Evolutionary conservation across 768 basidiomycete species (phyloP).

Genomic region (Pulveroboletus sp.): DNA sequence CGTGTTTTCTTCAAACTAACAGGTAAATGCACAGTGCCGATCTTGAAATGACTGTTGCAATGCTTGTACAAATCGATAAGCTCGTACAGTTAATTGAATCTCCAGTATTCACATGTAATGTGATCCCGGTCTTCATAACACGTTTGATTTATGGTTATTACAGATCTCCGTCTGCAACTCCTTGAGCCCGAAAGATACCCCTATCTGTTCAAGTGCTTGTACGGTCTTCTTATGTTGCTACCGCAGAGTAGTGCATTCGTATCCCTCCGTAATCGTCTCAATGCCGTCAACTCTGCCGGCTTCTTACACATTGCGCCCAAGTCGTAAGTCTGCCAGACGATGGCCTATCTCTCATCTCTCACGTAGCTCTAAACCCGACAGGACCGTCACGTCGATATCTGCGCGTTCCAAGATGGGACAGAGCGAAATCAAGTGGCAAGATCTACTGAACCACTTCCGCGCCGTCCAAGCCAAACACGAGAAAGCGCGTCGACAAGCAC

Average conservation of each 20-base stretch:
- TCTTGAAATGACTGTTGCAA: slow-evolving; percentile 90
- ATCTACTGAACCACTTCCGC: slow-evolving; percentile 89
- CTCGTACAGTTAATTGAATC: slow-evolving; percentile 97
- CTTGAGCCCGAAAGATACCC: slow-evolving; percentile 97
- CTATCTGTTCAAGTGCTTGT: slow-evolving; percentile 94
- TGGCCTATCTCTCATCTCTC: too few relatives aligned
- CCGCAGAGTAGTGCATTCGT: slow-evolving; percentile 97
- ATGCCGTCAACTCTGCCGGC: slow-evolving; percentile 92
- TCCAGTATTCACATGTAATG: slow-evolving; percentile 93
- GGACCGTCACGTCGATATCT: slow-evolving; percentile 34
- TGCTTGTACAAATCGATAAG: slow-evolving; percentile 96
- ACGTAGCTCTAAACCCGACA: slow-evolving; percentile 26
- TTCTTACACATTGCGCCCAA: slow-evolving; percentile 89
- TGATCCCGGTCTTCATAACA: background rate
- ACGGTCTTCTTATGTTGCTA: slow-evolving; percentile 93
- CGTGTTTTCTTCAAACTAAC: background rate
- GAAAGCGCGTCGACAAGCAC: slow-evolving; percentile 76
- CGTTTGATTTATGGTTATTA: background rate
- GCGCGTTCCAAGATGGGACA: slow-evolving; percentile 74
- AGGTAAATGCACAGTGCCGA: slow-evolving; percentile 63
- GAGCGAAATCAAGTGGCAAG: slow-evolving; percentile 97
- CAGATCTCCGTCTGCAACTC: slow-evolving; percentile 86
- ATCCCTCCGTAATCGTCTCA: slow-evolving; percentile 88
- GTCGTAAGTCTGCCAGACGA: slow-evolving; percentile 49
- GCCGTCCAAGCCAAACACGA: slow-evolving; percentile 87